Evolutionary conservation across 768 basidiomycete genomes (phyloP), one percentile per base, ranked within the genome.

Genomic region (Amanita muscaria): DNA sequence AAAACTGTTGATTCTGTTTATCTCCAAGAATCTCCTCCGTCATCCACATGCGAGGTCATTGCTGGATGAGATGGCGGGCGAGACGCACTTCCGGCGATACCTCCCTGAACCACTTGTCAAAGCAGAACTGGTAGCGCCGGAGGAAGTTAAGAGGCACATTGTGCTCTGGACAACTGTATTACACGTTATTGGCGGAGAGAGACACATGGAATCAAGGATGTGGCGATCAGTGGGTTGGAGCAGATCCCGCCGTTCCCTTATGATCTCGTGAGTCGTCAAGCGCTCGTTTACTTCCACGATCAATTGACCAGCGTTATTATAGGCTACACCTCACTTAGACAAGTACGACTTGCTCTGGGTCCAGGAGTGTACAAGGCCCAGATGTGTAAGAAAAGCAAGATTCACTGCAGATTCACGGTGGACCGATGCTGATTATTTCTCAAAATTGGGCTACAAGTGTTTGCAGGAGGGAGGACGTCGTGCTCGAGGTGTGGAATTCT

Each of bases 181-280:
- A 86, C 57, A 73, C 87, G 23, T 76, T 99, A 32, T 60, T 92
- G 19, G 80, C 87, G 56, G 93, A 96, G 57, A 86, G 88, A 94
- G 61, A 85, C 86, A 33, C 80, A 79, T 49, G 90, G 89, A 16
- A 82, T 94, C 67, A 89, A 85, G 50, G 87, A 98, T 59, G 75
- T 99, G 51, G 94, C 84, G 19, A 96, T 99, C 57, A 93, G 89
- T 54, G 74, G 96, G 39, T 61, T 99, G 34, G 96, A 99, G 62
- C 96, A 99, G 65, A 58, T 98, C 44, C 93, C 91, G 21, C 96
- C 96, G 1, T 89, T 99, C 77, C 96, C 96, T 39, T 97, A 98
- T 59, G 94, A 98, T 55, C 66, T 93, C 41, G 86, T 92, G 56
- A 29, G 79, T 67, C 4, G 6, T 41, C 24, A n/a, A n/a, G n/a